These are phyloP conservation scores for Aureobasidium subglaciale DNA, from an alignment of 2,329 filamentous ascomycete genomes.

Conservation along the genomic window DNA sequence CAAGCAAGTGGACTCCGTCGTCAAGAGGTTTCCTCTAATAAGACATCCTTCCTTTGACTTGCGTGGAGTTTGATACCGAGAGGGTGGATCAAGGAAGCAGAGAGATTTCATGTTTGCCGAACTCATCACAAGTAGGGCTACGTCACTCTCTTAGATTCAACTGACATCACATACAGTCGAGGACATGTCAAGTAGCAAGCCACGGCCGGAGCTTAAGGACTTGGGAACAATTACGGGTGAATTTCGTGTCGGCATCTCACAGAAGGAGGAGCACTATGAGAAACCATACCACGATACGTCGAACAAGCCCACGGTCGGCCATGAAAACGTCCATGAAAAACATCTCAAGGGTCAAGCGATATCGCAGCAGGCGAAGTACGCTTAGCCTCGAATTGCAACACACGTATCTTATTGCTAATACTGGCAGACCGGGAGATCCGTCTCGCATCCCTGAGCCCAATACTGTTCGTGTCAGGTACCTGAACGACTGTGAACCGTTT, in stretches of 20 bases:
- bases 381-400: too few species aligned
- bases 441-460: too few species aligned
- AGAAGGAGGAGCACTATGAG: too few species aligned
- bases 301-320: too few species aligned
- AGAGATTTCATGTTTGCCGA: not conserved
- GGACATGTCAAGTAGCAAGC: not conserved
- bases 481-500: too few species aligned
- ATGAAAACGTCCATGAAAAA: slow-evolving; percentile 19
- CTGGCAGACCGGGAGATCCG: not conserved
- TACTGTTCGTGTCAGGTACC: too few species aligned
- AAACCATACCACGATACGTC: not conserved
- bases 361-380: slow-evolving; percentile 17
- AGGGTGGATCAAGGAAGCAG: not conserved
- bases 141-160: not conserved
- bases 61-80: not conserved
- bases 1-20: not conserved
- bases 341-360: slow-evolving; percentile 20
- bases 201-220: not conserved
- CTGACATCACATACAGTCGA: not conserved
- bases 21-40: not conserved
- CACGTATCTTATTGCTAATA: not conserved
- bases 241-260: too few species aligned
- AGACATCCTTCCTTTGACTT: not conserved
- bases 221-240: not conserved
- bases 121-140: not conserved